Percentiles rank a stretch among this genome's conserved stretches.
Evolutionary conservation across 2,329 filamentous ascomycete genomes (phyloP).

Genomic region (Penicillium sumatraense): DNA sequence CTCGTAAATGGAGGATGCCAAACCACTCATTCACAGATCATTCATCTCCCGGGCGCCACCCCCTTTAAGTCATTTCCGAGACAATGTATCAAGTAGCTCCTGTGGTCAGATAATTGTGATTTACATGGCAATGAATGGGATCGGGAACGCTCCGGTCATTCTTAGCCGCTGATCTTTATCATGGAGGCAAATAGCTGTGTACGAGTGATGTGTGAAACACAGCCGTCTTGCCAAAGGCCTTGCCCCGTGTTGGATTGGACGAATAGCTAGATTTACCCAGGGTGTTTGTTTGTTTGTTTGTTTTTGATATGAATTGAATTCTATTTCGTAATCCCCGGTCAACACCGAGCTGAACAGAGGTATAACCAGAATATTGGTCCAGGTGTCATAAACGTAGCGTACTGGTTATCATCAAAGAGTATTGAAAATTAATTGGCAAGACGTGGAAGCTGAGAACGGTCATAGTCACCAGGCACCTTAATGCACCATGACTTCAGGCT

Average conservation of each 20-base stretch:
- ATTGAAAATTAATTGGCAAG: conserved; percentile 22
- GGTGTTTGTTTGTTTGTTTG: too few species aligned
- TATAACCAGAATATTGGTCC: conserved; percentile 21
- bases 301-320: conserved; percentile 21
- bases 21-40: too few species aligned
- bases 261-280: too few species aligned
- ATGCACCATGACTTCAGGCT: conserved; percentile 54
- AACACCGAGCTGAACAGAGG: conserved; percentile 20
- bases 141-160: conserved; percentile 10
- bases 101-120: too few species aligned
- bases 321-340: conserved; percentile 34
- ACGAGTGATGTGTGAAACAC: neutral
- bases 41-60: too few species aligned
- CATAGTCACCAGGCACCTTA: conserved; percentile 25
- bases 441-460: neutral
- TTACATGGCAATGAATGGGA: neutral
- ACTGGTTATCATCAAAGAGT: conserved; percentile 34
- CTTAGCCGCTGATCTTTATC: conserved; percentile 2
- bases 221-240: neutral
- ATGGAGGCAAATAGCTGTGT: conserved; percentile 2
- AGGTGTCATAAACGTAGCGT: conserved; percentile 36
- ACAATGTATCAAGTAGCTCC: too few species aligned
- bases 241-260: conserved; percentile 17
- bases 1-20: neutral
- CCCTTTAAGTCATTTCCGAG: too few species aligned